Conservation (phyloP, 1,139 yeast species). For the Suhomyces ambrosiae region DNA sequence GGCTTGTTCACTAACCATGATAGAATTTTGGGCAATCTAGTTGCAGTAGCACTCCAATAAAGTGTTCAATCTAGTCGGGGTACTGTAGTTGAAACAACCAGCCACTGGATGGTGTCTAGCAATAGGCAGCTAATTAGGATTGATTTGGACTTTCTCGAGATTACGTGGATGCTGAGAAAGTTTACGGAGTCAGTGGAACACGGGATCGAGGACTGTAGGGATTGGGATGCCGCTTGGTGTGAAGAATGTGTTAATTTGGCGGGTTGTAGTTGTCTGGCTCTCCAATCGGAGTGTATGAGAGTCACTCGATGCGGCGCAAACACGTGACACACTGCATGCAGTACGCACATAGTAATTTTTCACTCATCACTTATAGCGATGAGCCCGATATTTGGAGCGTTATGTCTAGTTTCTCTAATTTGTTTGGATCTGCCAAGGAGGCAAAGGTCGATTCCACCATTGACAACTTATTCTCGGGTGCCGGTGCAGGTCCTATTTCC, state of each 20-base stretch:
- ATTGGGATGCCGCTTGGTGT: neutral
- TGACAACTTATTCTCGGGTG: slow-evolving; percentile 39
- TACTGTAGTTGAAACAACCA: slow-evolving; percentile 1
- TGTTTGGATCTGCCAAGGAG: slow-evolving; percentile 32
- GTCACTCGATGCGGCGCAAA: slow-evolving; percentile 2
- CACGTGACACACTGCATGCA: neutral
- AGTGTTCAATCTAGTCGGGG: neutral
- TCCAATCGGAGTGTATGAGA: neutral
- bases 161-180: neutral
- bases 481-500: slow-evolving; percentile 40
- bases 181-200: neutral
- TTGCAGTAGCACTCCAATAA: neutral
- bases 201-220: neutral
- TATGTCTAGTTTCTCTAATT: slow-evolving; percentile 39
- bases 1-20: slow-evolving; percentile 5
- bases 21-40: neutral
- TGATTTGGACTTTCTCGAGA: neutral
- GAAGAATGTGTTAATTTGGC: neutral
- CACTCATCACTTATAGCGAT: slow-evolving; percentile 11
- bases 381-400: neutral
- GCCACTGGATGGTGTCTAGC: neutral
- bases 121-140: neutral
- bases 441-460: slow-evolving; percentile 42
- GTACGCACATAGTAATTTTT: slow-evolving; percentile 10
- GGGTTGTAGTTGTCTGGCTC: neutral